phyloP scores from a whole-genome alignment of 495 filamentous ascomycete genomes.

The Hyaloscypha bicolor region DNA sequence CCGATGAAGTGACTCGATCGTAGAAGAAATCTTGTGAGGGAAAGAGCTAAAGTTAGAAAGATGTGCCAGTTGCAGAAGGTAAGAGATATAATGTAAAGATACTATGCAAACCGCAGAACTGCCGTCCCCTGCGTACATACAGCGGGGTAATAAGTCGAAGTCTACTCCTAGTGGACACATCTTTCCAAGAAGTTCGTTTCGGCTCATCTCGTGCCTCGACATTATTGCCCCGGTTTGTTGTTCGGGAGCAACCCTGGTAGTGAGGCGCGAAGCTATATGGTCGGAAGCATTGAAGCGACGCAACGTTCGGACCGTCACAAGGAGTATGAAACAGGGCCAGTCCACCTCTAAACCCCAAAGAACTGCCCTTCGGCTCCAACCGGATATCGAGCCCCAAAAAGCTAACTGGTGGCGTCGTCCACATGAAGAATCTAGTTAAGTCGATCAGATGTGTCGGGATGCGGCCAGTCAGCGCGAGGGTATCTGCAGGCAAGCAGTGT shows the following conservation, averaged over 20 bases:
- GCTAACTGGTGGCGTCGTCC: background rate
- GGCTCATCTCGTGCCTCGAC: no score
- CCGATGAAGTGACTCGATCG: conserved; percentile 1
- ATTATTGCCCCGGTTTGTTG: background rate
- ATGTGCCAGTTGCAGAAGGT: background rate
- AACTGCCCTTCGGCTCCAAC: background rate
- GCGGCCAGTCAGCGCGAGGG: background rate
- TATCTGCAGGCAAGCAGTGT: background rate
- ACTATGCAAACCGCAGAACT: background rate
- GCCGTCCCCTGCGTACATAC: background rate
- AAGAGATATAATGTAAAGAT: conserved; percentile 2
- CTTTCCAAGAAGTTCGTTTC: background rate
- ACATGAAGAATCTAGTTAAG: background rate
- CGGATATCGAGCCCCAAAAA: background rate
- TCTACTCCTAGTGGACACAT: background rate
- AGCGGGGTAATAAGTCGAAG: conserved; percentile 4
- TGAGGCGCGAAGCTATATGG: background rate
- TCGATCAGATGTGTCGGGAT: background rate
- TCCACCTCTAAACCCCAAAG: background rate
- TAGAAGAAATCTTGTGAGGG: conserved; percentile 4
- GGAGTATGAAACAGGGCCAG: background rate
- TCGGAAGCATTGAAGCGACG: conserved; percentile 10
- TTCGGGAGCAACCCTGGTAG: background rate
- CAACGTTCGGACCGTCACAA: background rate
- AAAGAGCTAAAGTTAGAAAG: background rate